Conservation (phyloP, 140 eudicot genomes). For the Oenanthe javanica region DNA sequence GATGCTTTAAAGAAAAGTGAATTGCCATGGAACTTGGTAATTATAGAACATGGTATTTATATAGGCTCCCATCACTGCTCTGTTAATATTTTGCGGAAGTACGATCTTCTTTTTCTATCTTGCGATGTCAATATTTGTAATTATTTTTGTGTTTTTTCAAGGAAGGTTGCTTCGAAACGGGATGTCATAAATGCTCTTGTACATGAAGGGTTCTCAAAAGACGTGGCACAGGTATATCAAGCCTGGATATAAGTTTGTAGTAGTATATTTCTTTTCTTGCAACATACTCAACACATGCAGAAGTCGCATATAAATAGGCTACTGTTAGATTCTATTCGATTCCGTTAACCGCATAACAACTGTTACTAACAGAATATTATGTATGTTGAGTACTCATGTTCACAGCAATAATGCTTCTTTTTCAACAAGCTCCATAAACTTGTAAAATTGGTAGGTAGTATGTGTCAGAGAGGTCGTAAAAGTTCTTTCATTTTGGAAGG, state of each 20-base stretch:
- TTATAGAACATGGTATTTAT: not conserved
- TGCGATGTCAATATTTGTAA: slow-evolving; percentile 2
- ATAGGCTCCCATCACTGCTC: not conserved
- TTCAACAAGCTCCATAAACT: not conserved
- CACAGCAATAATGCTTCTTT: not conserved
- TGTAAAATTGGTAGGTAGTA: not conserved
- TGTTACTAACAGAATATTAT: not conserved
- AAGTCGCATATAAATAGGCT: not conserved
- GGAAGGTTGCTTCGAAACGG: slow-evolving; percentile 77
- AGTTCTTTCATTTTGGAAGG: not conserved
- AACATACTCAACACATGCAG: not conserved
- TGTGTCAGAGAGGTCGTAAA: not conserved
- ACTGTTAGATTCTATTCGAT: not conserved
- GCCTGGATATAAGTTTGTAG: not conserved
- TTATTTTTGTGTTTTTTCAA: slow-evolving; percentile 38
- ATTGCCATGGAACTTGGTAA: not conserved
- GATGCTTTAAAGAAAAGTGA: not conserved
- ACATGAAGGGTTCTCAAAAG: slow-evolving; percentile 70
- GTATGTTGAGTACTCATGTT: not conserved
- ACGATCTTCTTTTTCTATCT: not conserved
- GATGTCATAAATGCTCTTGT: slow-evolving; percentile 62
- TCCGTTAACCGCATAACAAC: too few species aligned
- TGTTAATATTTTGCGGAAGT: not conserved
- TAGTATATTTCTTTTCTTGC: not conserved
- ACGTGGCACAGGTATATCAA: slow-evolving; percentile 83